Base-by-base conservation (phyloP, 495 filamentous ascomycete genomes). In the Melanomma pulvis-pyrius region DNA sequence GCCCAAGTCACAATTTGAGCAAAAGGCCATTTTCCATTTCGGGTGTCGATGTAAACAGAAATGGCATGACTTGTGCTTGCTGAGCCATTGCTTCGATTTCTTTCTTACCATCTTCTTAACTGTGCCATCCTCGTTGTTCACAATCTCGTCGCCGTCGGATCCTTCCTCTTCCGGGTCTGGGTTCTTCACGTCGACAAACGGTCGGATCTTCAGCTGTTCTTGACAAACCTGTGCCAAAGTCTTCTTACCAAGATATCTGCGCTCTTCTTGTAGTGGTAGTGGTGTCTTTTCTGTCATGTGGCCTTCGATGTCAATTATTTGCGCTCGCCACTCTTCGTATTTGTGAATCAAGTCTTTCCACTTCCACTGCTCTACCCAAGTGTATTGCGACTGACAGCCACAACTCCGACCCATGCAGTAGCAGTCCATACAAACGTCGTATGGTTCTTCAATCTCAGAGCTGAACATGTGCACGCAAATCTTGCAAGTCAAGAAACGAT, bases 401-500 rank as follows among this genome's bases (percentile, higher is more conserved):
- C 94, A 98, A 66, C 92, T 96, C 52, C 94, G 87, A 34, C 94
- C 94, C 86, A 97, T 93, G 17, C 86, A 88, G 68, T 93, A 98
- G 74, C 94, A 98, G 47, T 98, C 93, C 87, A 98, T 91, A 74
- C 94, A 98, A 13, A 98, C 84, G 72, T 98, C 94, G 72, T 97
- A 98, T 0, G 88, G 78, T 19, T 78, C 78, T 11, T 77, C 75
- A 1, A 60, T 69, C 19, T 76, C 73, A n/a, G 81, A 74, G 44
- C 69, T 71, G 26, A 82, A 74, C 17, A 81, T 79, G 34, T 77
- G 66, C 29, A 88, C 82, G 73, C 94, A 98, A 39, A 83, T 83
- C 36, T 89, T 87, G 76, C 94, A 98, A 3, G 92, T 96, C 32
- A 98, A 79, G 71, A 98, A 98, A 7, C 93, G 87, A 75, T 98